Conservation (phyloP, 208 protist species). For the Crithidia sp. region DNA sequence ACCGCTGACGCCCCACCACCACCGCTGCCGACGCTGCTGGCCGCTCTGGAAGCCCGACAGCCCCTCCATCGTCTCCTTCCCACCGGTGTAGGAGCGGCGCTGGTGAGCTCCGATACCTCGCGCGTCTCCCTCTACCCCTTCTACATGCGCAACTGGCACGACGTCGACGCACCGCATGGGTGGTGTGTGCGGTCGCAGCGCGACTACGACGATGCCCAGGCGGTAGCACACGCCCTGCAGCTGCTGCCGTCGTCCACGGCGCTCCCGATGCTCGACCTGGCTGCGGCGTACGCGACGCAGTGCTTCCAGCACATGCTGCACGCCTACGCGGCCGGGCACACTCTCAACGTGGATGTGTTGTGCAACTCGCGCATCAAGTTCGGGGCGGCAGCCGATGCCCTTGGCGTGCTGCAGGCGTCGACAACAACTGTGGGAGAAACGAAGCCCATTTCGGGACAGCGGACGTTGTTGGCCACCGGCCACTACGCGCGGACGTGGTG, state of each 20-base stretch:
- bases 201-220: constrained; percentile 75
- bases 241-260: constrained; percentile 31
- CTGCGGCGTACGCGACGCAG: constrained; percentile 49
- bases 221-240: constrained; percentile 45
- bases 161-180: constrained; percentile 32
- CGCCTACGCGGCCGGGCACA: constrained; percentile 64
- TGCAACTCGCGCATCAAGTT: constrained; percentile 86
- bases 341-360: constrained; percentile 85
- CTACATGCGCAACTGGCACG: constrained; percentile 78
- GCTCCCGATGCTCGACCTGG: constrained; percentile 51
- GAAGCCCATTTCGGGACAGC: neutral
- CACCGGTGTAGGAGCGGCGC: neutral
- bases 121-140: constrained; percentile 49
- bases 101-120: neutral
- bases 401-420: constrained; percentile 15
- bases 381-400: constrained; percentile 40
- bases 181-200: constrained; percentile 59
- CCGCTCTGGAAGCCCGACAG: constrained; percentile 3
- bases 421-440: neutral
- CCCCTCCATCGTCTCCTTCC: constrained; percentile 14
- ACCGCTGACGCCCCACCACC: constrained; percentile 1
- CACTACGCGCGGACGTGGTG: constrained; percentile 76
- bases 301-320: constrained; percentile 82
- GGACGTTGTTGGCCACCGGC: constrained; percentile 64
- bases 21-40: neutral